Conservation (phyloP, 2,329 filamentous ascomycete species). For the Claviceps cyperi region DNA sequence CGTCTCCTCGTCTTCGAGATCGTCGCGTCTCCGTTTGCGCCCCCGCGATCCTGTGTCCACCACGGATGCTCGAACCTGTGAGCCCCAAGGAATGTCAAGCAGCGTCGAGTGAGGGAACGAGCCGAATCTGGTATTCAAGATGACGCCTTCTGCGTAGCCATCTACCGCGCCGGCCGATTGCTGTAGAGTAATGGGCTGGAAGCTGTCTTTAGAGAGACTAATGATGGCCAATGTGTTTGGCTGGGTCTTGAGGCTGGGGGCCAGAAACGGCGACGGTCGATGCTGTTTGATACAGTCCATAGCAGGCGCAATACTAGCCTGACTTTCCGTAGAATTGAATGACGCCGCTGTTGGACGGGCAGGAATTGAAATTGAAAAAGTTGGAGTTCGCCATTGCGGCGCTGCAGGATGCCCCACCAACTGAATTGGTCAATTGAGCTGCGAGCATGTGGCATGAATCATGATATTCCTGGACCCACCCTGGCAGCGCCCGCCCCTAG, state of each 20-base stretch:
- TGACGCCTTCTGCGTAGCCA: slow-evolving; percentile 62
- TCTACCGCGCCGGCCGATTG: slow-evolving; percentile 46
- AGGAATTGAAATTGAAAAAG: neutral
- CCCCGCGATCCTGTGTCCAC: slow-evolving; percentile 88
- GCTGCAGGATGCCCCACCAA: neutral
- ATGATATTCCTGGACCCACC: no score
- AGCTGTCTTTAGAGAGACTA: slow-evolving; percentile 76
- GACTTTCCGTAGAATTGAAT: neutral
- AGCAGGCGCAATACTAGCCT: neutral
- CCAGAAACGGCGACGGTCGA: slow-evolving; percentile 59
- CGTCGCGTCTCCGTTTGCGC: slow-evolving; percentile 43
- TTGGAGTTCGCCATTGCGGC: neutral
- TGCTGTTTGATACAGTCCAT: neutral
- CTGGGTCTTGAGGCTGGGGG: slow-evolving; percentile 47
- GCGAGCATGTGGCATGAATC: no score
- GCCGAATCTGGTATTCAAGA: slow-evolving; percentile 86
- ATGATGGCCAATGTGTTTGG: slow-evolving; percentile 63
- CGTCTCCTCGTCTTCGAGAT: slow-evolving; percentile 29
- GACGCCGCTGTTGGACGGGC: neutral
- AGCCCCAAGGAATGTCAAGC: slow-evolving; percentile 73
- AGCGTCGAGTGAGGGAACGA: slow-evolving; percentile 74
- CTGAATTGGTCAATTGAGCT: neutral
- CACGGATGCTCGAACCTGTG: slow-evolving; percentile 75
- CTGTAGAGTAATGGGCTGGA: slow-evolving; percentile 60
- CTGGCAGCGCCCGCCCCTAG: neutral